phyloP scores from a whole-genome alignment of 148 eudicot species.

The Vaccinium myrtillus region DNA sequence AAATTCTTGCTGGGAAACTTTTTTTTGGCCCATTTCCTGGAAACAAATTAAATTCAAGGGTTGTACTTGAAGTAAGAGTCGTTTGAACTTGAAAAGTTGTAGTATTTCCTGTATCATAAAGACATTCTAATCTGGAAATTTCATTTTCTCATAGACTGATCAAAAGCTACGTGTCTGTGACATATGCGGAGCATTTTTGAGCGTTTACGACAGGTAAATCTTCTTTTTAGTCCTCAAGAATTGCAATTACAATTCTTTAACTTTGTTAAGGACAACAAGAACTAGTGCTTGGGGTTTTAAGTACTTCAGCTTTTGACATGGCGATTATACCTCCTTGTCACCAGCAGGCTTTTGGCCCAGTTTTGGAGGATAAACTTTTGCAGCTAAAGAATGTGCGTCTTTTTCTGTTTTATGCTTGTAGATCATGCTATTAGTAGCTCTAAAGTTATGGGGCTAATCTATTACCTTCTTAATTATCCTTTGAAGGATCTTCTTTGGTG shows the following conservation, averaged over 20 bases:
- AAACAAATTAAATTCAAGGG: background rate
- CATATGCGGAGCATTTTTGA: constrained; percentile 98
- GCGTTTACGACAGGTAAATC: constrained; percentile 92
- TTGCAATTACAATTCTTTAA: background rate
- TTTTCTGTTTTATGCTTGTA: constrained; percentile 63
- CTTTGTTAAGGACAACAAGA: constrained; percentile 34
- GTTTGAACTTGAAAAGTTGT: background rate
- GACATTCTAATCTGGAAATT: constrained; percentile 12
- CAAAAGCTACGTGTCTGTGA: constrained; percentile 99
- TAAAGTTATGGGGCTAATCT: constrained; percentile 32
- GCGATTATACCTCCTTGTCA: constrained; percentile 91
- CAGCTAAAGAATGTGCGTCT: constrained; percentile 93
- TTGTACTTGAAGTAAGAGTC: background rate
- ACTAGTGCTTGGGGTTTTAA: constrained; percentile 40
- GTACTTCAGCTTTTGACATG: constrained; percentile 80
- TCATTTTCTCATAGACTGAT: constrained; percentile 66
- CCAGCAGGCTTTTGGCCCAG: constrained; percentile 98
- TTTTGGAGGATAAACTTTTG: constrained; percentile 92
- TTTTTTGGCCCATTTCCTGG: background rate
- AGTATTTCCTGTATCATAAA: background rate
- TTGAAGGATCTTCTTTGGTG: background rate
- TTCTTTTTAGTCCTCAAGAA: background rate
- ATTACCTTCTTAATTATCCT: constrained; percentile 4
- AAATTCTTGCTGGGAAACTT: background rate
- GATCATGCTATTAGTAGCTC: constrained; percentile 58